Percentiles rank a stretch among this genome's conserved stretches.
These are phyloP conservation scores for Saitozyma sp. DNA, from an alignment of 768 basidiomycete genomes.

Conservation along the genomic window DNA sequence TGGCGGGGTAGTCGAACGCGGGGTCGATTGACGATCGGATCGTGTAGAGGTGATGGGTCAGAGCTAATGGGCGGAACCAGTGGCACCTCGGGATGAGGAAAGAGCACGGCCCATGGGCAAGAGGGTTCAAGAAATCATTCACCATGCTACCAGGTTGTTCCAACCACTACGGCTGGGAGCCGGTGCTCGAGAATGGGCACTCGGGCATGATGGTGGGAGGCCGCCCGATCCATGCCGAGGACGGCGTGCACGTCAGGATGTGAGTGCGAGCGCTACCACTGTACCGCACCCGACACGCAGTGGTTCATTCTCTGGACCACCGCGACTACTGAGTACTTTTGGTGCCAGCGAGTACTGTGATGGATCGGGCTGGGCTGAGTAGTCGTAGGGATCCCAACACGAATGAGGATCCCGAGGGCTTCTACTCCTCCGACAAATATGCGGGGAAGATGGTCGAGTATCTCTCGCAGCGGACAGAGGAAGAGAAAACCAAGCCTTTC, in stretches of 20 bases:
- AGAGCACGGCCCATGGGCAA: slow-evolving; percentile 14
- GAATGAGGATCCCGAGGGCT: slow-evolving; percentile 11
- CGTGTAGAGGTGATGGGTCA: neutral
- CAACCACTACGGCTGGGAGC: slow-evolving; percentile 11
- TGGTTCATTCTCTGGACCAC: no score
- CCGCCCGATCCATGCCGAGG: neutral
- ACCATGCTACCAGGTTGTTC: slow-evolving; percentile 20
- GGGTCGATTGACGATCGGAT: no score
- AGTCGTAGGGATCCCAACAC: neutral
- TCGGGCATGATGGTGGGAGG: neutral
- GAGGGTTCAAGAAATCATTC: slow-evolving; percentile 28
- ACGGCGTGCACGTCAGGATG: neutral
- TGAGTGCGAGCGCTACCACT: neutral
- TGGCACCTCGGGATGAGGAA: slow-evolving; percentile 38
- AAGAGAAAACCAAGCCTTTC: slow-evolving; percentile 36
- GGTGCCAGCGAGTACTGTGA: no score
- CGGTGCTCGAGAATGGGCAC: neutral
- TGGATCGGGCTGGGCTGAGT: neutral
- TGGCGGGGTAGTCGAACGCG: no score
- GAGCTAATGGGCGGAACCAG: neutral
- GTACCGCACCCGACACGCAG: no score
- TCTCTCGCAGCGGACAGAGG: slow-evolving; percentile 18
- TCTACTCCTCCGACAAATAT: slow-evolving; percentile 42
- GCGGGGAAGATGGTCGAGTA: slow-evolving; percentile 24
- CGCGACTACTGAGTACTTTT: no score